Conservation (phyloP, 192 early-diverging fungal species). For the Coemansia sp. region DNA sequence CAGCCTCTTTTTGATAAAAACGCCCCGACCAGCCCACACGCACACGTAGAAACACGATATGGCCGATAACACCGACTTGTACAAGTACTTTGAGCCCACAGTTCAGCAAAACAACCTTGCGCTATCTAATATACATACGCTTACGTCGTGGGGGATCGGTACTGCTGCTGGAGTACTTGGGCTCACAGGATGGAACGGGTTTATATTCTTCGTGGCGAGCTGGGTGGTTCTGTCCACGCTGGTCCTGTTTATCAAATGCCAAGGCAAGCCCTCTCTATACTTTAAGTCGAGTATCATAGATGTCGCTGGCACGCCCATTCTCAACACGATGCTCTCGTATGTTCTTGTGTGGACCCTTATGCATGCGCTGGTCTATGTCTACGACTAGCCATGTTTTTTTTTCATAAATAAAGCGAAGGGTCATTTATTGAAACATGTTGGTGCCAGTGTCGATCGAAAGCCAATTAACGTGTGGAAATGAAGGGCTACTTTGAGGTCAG, state of each 20-base stretch:
- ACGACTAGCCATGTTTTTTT: constrained; percentile 27
- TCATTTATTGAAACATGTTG: neutral
- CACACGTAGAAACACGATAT: constrained; percentile 10
- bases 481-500: neutral
- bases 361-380: constrained; percentile 53
- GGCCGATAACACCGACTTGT: constrained; percentile 39
- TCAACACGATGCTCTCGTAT: constrained; percentile 52
- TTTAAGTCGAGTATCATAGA: constrained; percentile 59
- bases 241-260: constrained; percentile 61
- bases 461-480: no score
- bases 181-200: constrained; percentile 78
- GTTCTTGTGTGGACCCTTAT: constrained; percentile 54
- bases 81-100: constrained; percentile 56
- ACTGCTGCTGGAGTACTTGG: constrained; percentile 87
- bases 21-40: no score
- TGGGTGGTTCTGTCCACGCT: constrained; percentile 66
- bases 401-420: neutral
- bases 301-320: constrained; percentile 38
- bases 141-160: constrained; percentile 61
- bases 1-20: neutral
- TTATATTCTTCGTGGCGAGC: constrained; percentile 74
- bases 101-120: constrained; percentile 51
- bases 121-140: constrained; percentile 53
- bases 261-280: constrained; percentile 56
- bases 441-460: neutral